Evolutionary conservation across 2,329 filamentous ascomycete genomes (phyloP), one percentile per base, ranked within the genome.

Genomic region (Trichoderma polysporum): DNA sequence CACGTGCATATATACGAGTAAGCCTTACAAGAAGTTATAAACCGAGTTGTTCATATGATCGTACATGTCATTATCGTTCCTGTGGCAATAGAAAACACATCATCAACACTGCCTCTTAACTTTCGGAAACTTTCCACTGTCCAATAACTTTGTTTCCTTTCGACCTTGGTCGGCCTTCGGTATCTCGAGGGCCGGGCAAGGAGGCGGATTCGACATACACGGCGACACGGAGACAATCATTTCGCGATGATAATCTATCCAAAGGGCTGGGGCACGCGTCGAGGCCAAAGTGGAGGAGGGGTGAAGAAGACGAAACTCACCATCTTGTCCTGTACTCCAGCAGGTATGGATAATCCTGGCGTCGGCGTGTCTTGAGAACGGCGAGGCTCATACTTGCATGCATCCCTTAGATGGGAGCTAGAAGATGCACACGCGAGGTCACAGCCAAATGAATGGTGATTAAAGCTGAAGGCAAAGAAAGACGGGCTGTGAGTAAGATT

Each of bases 41-140:
- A 95, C 85, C 47, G 89, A 91, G 76, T 97, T 97, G 81, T 97
- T 97, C 84, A 97, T 88, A 76, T 98, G 94, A 68, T 92, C 86
- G 78, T 95, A 97, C 91, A 96, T 95, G 81, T 97, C 93, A 76
- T 97, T 97, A 79, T 97, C 93, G 77, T 88, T 89, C 92, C 92
- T 94, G 66, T 25, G 64, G 68, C 65, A 12, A 52, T n/a, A 52
- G 68, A 66, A 68, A 50, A 64, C 15, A 47, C 49, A 61, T 49
- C 5, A 60, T 67, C 49, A 67, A 62, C 37, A 61, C 31, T 47
- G 29, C 54, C 54, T 52, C 33, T 29, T 29, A 22, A 12, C 9
- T 19, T 45, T 12, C 4, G 49, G 22, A 33, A 47, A 27, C 60
- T 13, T 64, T 8, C 10, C 8, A 33, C 7, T 19, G 5, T 22